A percentile compares a stretch with the other conserved stretches of the same genome.
phyloP scores from a whole-genome alignment of 2,329 filamentous ascomycete species.

The Sclerotinia spermophila region DNA sequence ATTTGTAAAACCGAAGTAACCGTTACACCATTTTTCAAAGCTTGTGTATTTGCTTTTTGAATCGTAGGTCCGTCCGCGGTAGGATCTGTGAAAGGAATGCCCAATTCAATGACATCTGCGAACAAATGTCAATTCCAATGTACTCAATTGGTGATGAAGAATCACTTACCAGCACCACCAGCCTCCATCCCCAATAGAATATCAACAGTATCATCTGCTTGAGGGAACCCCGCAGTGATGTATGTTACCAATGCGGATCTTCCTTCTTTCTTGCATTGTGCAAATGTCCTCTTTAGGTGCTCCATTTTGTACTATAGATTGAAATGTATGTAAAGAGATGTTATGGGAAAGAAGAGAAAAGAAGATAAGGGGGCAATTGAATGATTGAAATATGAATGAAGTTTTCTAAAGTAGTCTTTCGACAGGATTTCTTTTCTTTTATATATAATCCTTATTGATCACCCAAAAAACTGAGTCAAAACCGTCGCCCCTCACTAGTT shows the following conservation, averaged over 20 bases:
- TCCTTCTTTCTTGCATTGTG: conserved; percentile 52
- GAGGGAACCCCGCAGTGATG: conserved; percentile 91
- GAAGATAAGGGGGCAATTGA: background rate
- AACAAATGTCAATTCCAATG: conserved; percentile 10
- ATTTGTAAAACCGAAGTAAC: conserved; percentile 76
- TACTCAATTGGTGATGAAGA: background rate
- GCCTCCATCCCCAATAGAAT: conserved; percentile 87
- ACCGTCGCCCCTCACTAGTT: conserved; percentile 12
- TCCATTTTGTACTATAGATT: conserved; percentile 38
- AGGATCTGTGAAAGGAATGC: conserved; percentile 94
- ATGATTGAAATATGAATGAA: background rate
- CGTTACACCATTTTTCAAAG: conserved; percentile 84
- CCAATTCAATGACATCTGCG: conserved; percentile 88
- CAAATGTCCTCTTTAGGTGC: conserved; percentile 53
- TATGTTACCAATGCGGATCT: conserved; percentile 79
- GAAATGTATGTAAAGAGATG: conserved; percentile 24
- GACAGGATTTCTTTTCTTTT: background rate
- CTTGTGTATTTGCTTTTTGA: conserved; percentile 89
- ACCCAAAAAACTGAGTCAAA: background rate
- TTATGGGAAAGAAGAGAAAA: background rate
- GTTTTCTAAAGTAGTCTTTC: background rate
- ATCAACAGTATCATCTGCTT: conserved; percentile 73
- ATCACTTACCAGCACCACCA: conserved; percentile 73
- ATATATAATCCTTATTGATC: conserved; percentile 8
- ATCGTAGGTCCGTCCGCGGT: conserved; percentile 98